These are phyloP conservation scores for Fusarium annulatum DNA, from an alignment of 2,329 filamentous ascomycete species.

Conservation along the genomic window DNA sequence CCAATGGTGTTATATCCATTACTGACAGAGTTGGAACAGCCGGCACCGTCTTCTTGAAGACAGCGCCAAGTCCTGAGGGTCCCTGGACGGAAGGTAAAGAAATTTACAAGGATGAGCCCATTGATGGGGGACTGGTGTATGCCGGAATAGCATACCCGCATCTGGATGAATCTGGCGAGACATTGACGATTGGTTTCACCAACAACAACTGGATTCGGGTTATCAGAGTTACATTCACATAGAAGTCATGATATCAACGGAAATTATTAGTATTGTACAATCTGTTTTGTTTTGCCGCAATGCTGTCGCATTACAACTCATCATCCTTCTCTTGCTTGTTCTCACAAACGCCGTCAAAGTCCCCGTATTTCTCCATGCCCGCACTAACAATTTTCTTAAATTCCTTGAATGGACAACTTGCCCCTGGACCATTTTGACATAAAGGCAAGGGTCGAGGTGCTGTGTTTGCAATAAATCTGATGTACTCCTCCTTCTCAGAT, in stretches of 20 bases:
- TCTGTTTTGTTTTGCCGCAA: not conserved
- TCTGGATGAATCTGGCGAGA: conserved; percentile 50
- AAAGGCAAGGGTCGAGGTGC: conserved; percentile 36
- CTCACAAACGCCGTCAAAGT: conserved; percentile 38
- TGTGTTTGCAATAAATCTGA: conserved; percentile 41
- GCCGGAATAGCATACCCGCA: conserved; percentile 54
- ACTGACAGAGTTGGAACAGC: not conserved
- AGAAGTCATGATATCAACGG: rapidly evolving
- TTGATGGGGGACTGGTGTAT: conserved; percentile 48
- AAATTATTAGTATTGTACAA: not conserved
- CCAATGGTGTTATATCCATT: rapidly evolving
- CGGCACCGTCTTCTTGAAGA: conserved; percentile 23
- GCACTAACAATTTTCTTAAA: conserved; percentile 35
- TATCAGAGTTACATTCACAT: conserved; percentile 40
- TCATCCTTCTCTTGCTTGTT: conserved; percentile 27
- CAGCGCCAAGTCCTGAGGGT: conserved; percentile 46
- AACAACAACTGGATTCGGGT: conserved; percentile 55
- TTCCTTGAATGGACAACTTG: conserved; percentile 35
- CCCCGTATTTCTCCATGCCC: conserved; percentile 36
- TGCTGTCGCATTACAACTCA: conserved; percentile 15
- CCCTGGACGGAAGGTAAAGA: conserved; percentile 52
- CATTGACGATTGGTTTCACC: conserved; percentile 53
- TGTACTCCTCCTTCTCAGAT: conserved; percentile 26
- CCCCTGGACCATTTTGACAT: conserved; percentile 35
- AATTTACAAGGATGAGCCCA: conserved; percentile 49